These are phyloP conservation scores for Kernera saxatilis DNA, from an alignment of 345 rosid species.

Conservation along the genomic window DNA sequence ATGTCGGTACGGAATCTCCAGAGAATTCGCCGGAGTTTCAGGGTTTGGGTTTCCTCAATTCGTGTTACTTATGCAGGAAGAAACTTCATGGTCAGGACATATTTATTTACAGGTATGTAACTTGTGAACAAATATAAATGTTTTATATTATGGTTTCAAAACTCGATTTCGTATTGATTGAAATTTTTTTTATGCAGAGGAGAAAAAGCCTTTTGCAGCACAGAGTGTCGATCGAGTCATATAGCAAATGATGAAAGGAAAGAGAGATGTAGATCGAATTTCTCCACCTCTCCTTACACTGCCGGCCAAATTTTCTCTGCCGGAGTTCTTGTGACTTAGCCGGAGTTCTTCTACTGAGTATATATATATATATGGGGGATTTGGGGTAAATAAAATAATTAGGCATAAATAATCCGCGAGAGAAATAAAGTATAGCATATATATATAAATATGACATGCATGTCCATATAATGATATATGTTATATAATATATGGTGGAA, in stretches of 20 bases:
- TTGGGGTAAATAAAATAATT: slow-evolving; percentile 23
- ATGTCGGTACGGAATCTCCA: slow-evolving; percentile 24
- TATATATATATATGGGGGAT: slow-evolving; percentile 6
- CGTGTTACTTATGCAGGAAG: slow-evolving; percentile 63
- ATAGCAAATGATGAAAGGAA: slow-evolving; percentile 57
- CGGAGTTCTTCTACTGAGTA: slow-evolving; percentile 9
- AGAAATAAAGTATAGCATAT: slow-evolving; percentile 16
- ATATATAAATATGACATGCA: slow-evolving; percentile 11
- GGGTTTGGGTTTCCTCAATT: slow-evolving; percentile 50
- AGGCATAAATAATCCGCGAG: not conserved
- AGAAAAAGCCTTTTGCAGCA: slow-evolving; percentile 81
- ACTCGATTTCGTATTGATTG: not conserved
- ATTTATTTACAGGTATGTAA: slow-evolving; percentile 71
- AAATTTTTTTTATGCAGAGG: slow-evolving; percentile 41
- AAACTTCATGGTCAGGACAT: slow-evolving; percentile 68
- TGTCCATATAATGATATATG: slow-evolving; percentile 1
- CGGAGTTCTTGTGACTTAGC: slow-evolving; percentile 69
- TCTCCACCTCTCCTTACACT: slow-evolving; percentile 43
- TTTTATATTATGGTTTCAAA: not conserved
- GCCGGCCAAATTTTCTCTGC: slow-evolving; percentile 56
- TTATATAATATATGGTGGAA: slow-evolving; percentile 14
- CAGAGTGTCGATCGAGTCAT: slow-evolving; percentile 66
- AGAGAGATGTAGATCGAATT: slow-evolving; percentile 54
- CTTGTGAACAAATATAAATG: not conserved
- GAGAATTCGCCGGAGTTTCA: slow-evolving; percentile 21